phyloP scores from a whole-genome alignment of 495 filamentous ascomycete genomes.

The Tuber magnatum region DNA sequence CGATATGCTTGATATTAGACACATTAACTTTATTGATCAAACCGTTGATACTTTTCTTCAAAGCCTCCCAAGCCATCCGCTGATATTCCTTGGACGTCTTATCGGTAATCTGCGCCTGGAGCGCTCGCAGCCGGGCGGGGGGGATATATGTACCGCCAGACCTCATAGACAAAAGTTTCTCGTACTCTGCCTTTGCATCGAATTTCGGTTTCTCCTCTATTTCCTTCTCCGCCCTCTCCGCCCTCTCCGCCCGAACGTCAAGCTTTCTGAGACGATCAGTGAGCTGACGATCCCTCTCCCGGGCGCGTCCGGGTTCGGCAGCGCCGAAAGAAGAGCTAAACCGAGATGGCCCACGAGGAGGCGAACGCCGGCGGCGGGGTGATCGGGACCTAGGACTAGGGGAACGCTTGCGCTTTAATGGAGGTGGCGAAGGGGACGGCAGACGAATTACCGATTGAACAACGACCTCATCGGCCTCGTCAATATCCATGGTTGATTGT shows the following conservation, averaged over 20 bases:
- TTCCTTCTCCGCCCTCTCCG: constrained; percentile 46
- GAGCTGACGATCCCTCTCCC: constrained; percentile 59
- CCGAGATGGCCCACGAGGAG: constrained; percentile 46
- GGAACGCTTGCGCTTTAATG: constrained; percentile 50
- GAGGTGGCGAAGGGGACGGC: constrained; percentile 57
- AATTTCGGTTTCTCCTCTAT: constrained; percentile 72
- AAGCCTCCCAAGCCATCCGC: constrained; percentile 96
- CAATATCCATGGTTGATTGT: neutral
- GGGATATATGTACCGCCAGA: constrained; percentile 95
- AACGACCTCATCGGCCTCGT: constrained; percentile 40
- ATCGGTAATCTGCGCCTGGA: constrained; percentile 95
- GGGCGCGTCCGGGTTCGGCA: constrained; percentile 51
- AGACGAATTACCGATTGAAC: constrained; percentile 63
- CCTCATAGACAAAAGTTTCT: constrained; percentile 80
- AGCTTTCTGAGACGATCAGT: constrained; percentile 54
- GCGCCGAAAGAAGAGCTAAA: constrained; percentile 46
- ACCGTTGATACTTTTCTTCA: constrained; percentile 98
- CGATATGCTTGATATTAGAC: constrained; percentile 93
- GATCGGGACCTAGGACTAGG: constrained; percentile 59
- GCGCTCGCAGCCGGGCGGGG: constrained; percentile 76
- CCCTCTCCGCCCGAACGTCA: constrained; percentile 41
- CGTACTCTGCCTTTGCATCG: constrained; percentile 78
- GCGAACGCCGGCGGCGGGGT: constrained; percentile 55
- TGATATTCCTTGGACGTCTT: constrained; percentile 95
- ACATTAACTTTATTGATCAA: constrained; percentile 98